Evolutionary conservation across 257 asterid genomes (phyloP).

Genomic region (Nicotiana attenuata): DNA sequence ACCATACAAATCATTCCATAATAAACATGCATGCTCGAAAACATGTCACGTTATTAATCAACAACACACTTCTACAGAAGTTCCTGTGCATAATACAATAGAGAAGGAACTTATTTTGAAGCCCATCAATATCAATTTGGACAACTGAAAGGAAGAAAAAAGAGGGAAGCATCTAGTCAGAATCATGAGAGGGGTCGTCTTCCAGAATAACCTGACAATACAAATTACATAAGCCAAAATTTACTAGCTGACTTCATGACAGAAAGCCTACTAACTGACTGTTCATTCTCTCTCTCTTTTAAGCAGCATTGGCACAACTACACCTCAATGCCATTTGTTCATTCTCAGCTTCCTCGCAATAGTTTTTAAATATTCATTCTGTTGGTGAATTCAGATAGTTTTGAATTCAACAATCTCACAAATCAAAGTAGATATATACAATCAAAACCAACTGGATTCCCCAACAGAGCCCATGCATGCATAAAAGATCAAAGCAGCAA

Average conservation of each 20-base stretch:
- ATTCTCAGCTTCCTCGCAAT: background rate
- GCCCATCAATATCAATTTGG: background rate
- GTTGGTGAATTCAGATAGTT: background rate
- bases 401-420: background rate
- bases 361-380: background rate
- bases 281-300: background rate
- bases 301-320: background rate
- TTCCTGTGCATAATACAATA: background rate
- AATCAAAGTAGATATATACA: background rate
- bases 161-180: background rate
- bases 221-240: background rate
- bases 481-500: background rate
- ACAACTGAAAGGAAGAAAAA: background rate
- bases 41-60: background rate
- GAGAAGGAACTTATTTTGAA: background rate
- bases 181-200: background rate
- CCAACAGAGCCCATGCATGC: background rate
- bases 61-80: background rate
- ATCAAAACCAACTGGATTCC: background rate
- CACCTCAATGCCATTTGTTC: conserved; percentile 3
- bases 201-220: background rate
- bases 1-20: background rate
- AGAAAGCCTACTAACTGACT: background rate
- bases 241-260: background rate
- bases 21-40: background rate